phyloP scores from a whole-genome alignment of 2,329 filamentous ascomycete genomes.

The Alternaria tenuissima region DNA sequence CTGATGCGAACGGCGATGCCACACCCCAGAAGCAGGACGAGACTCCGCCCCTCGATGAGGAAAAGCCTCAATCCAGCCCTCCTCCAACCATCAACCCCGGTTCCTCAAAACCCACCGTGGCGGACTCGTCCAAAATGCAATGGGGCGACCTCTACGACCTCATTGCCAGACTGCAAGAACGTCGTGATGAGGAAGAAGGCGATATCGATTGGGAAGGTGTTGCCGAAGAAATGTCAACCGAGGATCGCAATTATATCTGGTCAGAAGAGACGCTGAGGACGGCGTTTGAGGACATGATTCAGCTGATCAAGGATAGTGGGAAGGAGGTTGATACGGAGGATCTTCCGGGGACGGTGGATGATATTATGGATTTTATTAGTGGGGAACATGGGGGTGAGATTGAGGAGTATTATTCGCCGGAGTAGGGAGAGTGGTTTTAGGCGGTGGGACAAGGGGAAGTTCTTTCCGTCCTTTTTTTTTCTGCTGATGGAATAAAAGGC shows the following conservation, averaged over 20 bases:
- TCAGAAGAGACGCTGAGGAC: conserved; percentile 33
- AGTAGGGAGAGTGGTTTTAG: background rate
- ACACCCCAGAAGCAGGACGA: no score
- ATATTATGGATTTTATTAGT: conserved; percentile 31
- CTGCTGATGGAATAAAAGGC: no score
- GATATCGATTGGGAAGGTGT: conserved; percentile 46
- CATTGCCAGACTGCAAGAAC: conserved; percentile 45
- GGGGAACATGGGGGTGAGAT: conserved; percentile 17
- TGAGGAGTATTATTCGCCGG: conserved; percentile 21
- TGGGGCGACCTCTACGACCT: conserved; percentile 54
- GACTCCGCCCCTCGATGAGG: no score
- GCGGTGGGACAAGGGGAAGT: no score
- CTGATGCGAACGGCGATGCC: background rate
- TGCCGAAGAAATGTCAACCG: background rate
- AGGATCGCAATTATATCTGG: conserved; percentile 14
- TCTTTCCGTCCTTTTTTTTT: no score
- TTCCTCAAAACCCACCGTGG: conserved; percentile 1
- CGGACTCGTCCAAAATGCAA: conserved; percentile 44
- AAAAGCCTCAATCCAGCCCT: background rate
- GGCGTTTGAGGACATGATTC: conserved; percentile 26
- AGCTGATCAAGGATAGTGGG: conserved; percentile 14
- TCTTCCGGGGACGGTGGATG: conserved; percentile 24
- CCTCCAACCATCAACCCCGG: background rate
- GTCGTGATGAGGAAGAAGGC: conserved; percentile 34
- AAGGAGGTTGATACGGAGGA: conserved; percentile 9